Evolutionary conservation across 768 basidiomycete genomes (phyloP), one percentile per base, ranked within the genome.

Genomic region (Hortiboletus flavorubellus): DNA sequence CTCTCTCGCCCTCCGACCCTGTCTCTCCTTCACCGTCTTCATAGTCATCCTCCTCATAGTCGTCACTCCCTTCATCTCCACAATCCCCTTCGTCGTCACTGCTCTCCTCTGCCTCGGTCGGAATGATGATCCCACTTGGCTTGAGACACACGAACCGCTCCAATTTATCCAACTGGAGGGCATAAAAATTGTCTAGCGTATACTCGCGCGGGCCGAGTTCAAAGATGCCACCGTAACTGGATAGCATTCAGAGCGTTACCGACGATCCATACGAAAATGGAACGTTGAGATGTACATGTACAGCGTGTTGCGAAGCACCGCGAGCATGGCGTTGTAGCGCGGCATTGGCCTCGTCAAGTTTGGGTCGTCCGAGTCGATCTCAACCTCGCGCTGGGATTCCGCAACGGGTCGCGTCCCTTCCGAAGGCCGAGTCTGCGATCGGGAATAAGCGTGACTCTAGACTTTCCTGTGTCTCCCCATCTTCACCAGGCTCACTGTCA

Each of bases 281-380:
- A n/a, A n/a, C n/a, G n/a, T n/a, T n/a, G 0, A 21, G 29, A 54
- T 89, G 18, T 54, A 91, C 90, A 95, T 86, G 71, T 90, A 95
- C 1, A 96, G 74, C 0, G 88, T 92, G 67, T 93, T 95, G 21
- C 85, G 80, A 41, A 92, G 76, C 8, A 94, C 85, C 0, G 91
- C 84, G 8, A 94, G 75, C 92, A 96, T 94, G 5, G 91, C 80
- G 62, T 95, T 96, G 69, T 94, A 95, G 8, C 91, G 78, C 1
- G 85, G 78, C 16, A 86, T 74, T 0, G 93, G 94, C 1, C 74
- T 72, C 0, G 87, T 84, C 56, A 78, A 65, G 37, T 75, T 71
- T 0, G 90, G 87, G 64, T 92, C 90, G 50, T 89, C 82, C 1
- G 78, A 74, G 59, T 87, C 84, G 10, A 65, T 48, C 23, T 80